phyloP scores from a whole-genome alignment of 2,329 filamentous ascomycete species.

The Fonsecaea multimorphosa region DNA sequence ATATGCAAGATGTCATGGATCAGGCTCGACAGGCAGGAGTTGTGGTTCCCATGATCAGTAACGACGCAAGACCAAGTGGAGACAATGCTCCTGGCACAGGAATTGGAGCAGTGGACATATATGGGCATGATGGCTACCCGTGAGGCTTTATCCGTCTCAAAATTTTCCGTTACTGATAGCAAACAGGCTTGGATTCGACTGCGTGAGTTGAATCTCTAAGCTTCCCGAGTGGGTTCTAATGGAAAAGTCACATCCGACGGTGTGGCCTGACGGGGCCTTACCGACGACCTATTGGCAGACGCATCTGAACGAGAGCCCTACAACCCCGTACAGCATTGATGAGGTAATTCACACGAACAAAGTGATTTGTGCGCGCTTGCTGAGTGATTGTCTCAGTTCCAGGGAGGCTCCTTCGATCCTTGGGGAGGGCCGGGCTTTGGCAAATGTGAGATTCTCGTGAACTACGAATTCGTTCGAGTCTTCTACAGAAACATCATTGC shows the following conservation, averaged over 20 bases:
- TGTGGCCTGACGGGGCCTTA: slow-evolving; percentile 39
- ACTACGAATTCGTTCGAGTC: slow-evolving; percentile 76
- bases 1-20: slow-evolving; percentile 73
- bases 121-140: slow-evolving; percentile 60
- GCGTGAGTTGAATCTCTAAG: slow-evolving; percentile 3
- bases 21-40: slow-evolving; percentile 72
- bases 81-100: slow-evolving; percentile 68
- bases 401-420: slow-evolving; percentile 37
- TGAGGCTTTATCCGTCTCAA: no score
- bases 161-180: no score
- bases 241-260: slow-evolving; percentile 26
- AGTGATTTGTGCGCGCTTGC: no score
- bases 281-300: slow-evolving; percentile 37
- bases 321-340: slow-evolving; percentile 39
- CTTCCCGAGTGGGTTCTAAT: no score
- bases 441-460: slow-evolving; percentile 69
- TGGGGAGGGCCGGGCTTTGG: slow-evolving; percentile 31
- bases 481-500: slow-evolving; percentile 79
- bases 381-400: slow-evolving; percentile 25
- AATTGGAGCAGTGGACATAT: slow-evolving; percentile 65
- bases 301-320: slow-evolving; percentile 40
- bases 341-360: slow-evolving; percentile 19
- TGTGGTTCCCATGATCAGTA: slow-evolving; percentile 75
- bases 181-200: slow-evolving; percentile 37
- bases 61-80: slow-evolving; percentile 68